Evolutionary conservation across 805 yeast species (phyloP), one percentile per base, ranked within the genome.

Genomic region (Candida palmyrensis): DNA sequence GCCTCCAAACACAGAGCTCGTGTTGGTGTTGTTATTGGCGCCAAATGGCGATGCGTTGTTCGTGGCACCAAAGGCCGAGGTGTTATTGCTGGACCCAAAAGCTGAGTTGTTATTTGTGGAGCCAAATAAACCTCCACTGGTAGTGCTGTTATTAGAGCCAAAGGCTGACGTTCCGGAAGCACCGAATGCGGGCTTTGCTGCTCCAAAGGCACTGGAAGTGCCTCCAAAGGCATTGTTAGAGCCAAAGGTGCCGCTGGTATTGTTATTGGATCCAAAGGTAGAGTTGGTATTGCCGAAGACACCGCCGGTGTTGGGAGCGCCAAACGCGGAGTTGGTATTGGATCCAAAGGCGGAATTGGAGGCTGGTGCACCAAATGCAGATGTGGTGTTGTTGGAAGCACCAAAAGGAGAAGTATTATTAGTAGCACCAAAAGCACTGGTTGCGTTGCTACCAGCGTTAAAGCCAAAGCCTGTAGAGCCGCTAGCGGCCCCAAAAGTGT

Each of bases 311-410:
- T 36, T 20, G 19, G 27, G 36, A 2, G 46, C 36, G n/a, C 49
- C 49, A 33, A 45, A 45, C 11, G 48, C 44, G 2, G 51, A 44
- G 8, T 36, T 47, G 26, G 44, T 55, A 29, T 45, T 55, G 22
- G 48, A 43, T 39, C 71, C 60, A 51, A 66, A 47, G 14, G 53
- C 48, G 33, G 56, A 39, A 30, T 47, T 42, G 15, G 46, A 43
- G 36, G 44, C 52, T 35, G 42, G 41, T n/a, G 57, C 45, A 20
- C 78, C 75, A 55, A 73, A 71, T 16, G 40, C 30, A 15, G 33
- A 12, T 32, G 37, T 48, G 31, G 38, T 46, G 35, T 22, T 47
- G 37, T 33, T 33, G 21, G 38, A 40, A 19, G 35, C 59, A 43
- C 42, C 52, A 40, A 45, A 47, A 8, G 51, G 47, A 16, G 54